phyloP scores from a whole-genome alignment of 495 filamentous ascomycete genomes.

The Aspergillus cavernicola region DNA sequence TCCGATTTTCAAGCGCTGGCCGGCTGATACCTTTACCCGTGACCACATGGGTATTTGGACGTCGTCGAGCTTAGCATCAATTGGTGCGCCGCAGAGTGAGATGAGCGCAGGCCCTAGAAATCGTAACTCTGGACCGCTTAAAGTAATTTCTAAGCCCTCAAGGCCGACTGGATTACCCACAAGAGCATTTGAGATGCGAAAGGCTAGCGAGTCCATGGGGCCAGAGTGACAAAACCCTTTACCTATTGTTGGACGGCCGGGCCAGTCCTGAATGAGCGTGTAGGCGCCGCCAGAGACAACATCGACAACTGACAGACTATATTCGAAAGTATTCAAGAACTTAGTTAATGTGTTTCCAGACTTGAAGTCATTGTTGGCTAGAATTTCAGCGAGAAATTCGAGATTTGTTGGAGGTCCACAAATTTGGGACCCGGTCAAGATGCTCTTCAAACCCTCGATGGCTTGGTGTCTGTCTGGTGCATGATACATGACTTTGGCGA shows the following conservation, averaged over 20 bases:
- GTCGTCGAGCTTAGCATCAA: conserved; percentile 46
- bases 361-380: conserved; percentile 36
- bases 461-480: conserved; percentile 35
- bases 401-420: conserved; percentile 58
- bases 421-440: conserved; percentile 40
- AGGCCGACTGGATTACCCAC: conserved; percentile 50
- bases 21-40: conserved; percentile 42
- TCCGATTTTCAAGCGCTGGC: conserved; percentile 54
- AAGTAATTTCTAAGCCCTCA: conserved; percentile 57
- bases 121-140: conserved; percentile 54
- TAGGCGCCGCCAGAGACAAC: conserved; percentile 53
- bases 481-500: conserved; percentile 61
- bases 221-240: conserved; percentile 49
- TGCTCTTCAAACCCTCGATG: conserved; percentile 40
- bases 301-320: conserved; percentile 49
- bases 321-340: conserved; percentile 50
- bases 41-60: conserved; percentile 51
- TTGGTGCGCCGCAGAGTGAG: conserved; percentile 51
- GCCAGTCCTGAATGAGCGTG: conserved; percentile 57
- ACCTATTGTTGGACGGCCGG: conserved; percentile 51
- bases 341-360: conserved; percentile 51
- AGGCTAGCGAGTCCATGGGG: conserved; percentile 55
- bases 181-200: conserved; percentile 53
- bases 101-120: conserved; percentile 49
- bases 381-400: conserved; percentile 48